Percentiles rank a stretch among this genome's conserved stretches.
These are phyloP conservation scores for Kalanchoe fedtschenkoi DNA, from an alignment of 164 flowering plant genomes.

Conservation along the genomic window DNA sequence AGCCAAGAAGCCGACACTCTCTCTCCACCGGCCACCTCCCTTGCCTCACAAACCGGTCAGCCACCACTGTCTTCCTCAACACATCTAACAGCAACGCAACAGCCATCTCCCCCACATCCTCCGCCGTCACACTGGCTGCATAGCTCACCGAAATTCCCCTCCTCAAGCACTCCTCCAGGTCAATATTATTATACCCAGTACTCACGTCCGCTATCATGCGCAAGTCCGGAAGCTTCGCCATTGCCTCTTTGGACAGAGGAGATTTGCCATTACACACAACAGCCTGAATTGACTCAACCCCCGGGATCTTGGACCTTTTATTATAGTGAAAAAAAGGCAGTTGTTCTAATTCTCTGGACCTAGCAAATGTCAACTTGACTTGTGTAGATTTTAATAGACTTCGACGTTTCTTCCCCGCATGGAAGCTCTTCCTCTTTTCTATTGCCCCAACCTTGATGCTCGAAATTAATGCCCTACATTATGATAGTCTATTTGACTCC, in stretches of 20 bases:
- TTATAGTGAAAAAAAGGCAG: no score
- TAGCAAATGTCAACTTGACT: no score
- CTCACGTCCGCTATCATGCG: slow-evolving; percentile 66
- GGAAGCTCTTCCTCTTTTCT: no score
- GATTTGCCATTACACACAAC: not conserved
- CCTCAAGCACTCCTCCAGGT: slow-evolving; percentile 58
- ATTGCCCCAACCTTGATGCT: no score
- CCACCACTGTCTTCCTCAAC: not conserved
- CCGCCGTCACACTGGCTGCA: slow-evolving; percentile 74
- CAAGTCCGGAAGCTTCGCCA: slow-evolving; percentile 35
- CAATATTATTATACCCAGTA: slow-evolving; percentile 77
- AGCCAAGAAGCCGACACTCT: not conserved
- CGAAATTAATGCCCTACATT: no score
- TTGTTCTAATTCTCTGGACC: no score
- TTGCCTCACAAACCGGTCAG: slow-evolving; percentile 5
- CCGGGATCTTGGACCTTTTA: not conserved
- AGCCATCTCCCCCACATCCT: slow-evolving; percentile 5
- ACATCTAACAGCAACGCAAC: slow-evolving; percentile 1
- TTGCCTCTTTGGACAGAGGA: not conserved
- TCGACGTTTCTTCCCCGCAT: no score
- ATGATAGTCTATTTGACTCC: no score
- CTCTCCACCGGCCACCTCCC: not conserved
- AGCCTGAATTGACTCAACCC: not conserved
- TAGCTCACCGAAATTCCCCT: slow-evolving; percentile 70
- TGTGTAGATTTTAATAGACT: no score